A percentile compares a stretch with the other conserved stretches of the same genome.
phyloP scores from a whole-genome alignment of 2,329 filamentous ascomycete species.

The Trichoderma asperellum region DNA sequence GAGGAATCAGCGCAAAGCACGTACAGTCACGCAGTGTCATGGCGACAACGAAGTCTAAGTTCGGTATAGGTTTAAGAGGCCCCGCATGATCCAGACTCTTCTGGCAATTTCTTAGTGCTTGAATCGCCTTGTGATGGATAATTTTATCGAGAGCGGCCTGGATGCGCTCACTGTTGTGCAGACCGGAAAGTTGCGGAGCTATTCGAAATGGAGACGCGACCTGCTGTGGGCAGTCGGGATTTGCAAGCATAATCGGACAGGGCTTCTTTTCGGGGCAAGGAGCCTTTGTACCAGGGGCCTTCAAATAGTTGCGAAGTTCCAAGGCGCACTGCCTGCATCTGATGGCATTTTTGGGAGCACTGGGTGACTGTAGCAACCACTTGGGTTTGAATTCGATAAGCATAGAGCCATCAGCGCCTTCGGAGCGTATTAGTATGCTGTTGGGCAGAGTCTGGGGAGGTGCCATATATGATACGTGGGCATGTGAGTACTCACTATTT shows the following conservation, averaged over 20 bases:
- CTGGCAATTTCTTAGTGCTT: conserved; percentile 43
- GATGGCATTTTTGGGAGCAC: conserved; percentile 63
- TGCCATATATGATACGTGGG: background rate
- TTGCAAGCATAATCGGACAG: conserved; percentile 68
- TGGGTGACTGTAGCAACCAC: conserved; percentile 78
- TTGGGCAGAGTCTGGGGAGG: background rate
- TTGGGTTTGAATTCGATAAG: conserved; percentile 82
- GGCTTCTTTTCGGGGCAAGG: conserved; percentile 50
- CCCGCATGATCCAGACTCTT: conserved; percentile 49
- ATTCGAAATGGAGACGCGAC: conserved; percentile 50
- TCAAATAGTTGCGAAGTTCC: conserved; percentile 44
- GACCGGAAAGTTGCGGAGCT: conserved; percentile 41
- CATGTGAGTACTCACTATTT: conserved; percentile 34
- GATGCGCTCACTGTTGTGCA: conserved; percentile 38
- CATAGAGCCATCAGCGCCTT: conserved; percentile 38
- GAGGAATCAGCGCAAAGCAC: conserved; percentile 66
- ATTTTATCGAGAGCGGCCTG: conserved; percentile 37
- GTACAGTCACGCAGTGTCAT: conserved; percentile 85
- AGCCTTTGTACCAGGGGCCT: conserved; percentile 41
- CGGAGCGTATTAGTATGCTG: conserved; percentile 29
- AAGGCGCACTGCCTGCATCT: conserved; percentile 77
- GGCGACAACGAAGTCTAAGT: conserved; percentile 63
- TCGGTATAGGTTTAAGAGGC: conserved; percentile 48
- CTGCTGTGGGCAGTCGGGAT: conserved; percentile 50
- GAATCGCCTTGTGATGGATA: conserved; percentile 43